Conservation (phyloP, 371 early-diverging fungal species). For the Fennellomyces sp. region DNA sequence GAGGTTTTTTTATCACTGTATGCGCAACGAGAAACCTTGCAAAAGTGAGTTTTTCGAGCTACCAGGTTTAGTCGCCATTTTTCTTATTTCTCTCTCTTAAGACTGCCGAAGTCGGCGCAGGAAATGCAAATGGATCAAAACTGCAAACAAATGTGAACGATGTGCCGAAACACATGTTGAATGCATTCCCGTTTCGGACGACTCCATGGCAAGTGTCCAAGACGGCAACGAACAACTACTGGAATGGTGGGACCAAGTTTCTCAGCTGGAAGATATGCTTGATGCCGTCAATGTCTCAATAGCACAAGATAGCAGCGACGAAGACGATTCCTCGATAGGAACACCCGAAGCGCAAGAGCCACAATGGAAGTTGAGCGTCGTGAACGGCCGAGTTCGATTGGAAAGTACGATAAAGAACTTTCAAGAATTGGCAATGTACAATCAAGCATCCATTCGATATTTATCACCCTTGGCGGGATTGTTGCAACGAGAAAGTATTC, state of each 20-base stretch:
- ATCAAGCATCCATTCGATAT: conserved; percentile 11
- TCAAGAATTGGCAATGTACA: conserved; percentile 8
- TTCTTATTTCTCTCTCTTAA: not conserved
- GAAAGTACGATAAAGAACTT: conserved; percentile 10
- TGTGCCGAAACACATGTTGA: not conserved
- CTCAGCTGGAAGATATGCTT: not conserved
- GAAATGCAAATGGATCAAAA: not conserved
- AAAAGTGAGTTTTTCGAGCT: not conserved
- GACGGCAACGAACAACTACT: not conserved
- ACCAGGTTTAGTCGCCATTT: not conserved
- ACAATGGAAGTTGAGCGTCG: conserved; percentile 15
- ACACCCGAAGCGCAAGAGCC: not conserved
- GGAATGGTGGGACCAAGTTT: not conserved
- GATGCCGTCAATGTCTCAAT: too few species aligned
- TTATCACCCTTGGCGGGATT: conserved; percentile 14
- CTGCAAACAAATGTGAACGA: not conserved
- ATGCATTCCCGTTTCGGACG: not conserved
- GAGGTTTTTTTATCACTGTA: not conserved
- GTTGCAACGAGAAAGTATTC: conserved; percentile 1
- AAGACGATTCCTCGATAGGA: too few species aligned
- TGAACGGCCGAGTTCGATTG: conserved; percentile 11
- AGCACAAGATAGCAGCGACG: not conserved
- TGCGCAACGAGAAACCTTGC: conserved; percentile 3
- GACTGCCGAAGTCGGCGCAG: conserved; percentile 1
- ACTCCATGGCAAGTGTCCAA: not conserved